Evolutionary conservation across 2,329 filamentous ascomycete species (phyloP).

Genomic region (Xylariaceae sp.): DNA sequence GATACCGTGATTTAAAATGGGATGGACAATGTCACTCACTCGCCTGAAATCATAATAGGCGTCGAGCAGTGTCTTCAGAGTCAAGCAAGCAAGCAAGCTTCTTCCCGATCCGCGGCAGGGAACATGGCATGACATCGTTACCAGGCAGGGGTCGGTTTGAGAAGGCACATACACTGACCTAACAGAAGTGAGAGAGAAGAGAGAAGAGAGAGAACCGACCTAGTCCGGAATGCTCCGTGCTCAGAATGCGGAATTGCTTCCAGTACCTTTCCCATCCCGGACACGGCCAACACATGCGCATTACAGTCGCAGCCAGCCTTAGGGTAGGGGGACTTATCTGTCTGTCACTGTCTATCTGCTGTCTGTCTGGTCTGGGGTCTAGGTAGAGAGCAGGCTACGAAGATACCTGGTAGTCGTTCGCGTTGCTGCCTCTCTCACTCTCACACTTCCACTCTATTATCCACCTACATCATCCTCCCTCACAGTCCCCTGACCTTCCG

Average conservation of each 20-base stretch:
- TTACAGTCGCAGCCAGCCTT: neutral
- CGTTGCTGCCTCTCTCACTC: slow-evolving; percentile 8
- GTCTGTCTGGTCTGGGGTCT: too few species aligned
- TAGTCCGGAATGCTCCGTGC: slow-evolving; percentile 27
- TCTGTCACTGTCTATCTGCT: neutral
- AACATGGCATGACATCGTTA: slow-evolving; percentile 16
- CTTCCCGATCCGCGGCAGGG: slow-evolving; percentile 4
- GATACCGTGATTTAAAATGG: neutral
- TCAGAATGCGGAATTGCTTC: slow-evolving; percentile 11
- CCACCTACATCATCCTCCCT: too few species aligned
- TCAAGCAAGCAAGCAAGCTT: neutral
- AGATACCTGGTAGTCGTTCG: neutral
- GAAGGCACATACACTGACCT: neutral
- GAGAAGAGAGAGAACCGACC: neutral
- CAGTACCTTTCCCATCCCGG: slow-evolving; percentile 18
- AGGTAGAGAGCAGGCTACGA: too few species aligned
- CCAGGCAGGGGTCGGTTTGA: neutral
- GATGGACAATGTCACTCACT: neutral
- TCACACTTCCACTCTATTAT: too few species aligned
- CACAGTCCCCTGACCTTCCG: slow-evolving; percentile 24
- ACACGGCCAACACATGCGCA: slow-evolving; percentile 22
- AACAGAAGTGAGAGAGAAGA: neutral
- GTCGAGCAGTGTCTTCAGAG: slow-evolving; percentile 4
- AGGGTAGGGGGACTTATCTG: neutral
- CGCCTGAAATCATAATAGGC: slow-evolving; percentile 1